Evolutionary conservation across 202 grass and related monocot species (phyloP).

Genomic region (Tripidium arundinaceum): DNA sequence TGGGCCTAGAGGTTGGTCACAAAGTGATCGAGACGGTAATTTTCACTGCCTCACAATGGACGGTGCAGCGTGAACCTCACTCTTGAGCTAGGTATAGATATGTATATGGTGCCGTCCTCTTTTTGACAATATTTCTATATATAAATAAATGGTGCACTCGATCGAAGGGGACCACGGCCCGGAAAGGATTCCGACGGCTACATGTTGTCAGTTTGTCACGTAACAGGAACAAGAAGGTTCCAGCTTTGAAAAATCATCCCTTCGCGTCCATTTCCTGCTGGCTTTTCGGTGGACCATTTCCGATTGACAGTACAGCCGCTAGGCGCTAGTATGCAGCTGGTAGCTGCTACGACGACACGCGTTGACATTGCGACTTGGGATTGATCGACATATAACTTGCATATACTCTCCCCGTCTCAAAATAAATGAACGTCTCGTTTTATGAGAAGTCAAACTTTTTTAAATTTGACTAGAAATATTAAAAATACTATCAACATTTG

Average conservation of each 20-base stretch:
- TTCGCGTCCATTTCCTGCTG: not conserved
- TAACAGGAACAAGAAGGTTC: not conserved
- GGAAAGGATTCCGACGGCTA: not conserved
- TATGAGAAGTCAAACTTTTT: too few relatives aligned
- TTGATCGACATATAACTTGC: too few relatives aligned
- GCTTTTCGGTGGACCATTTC: not conserved
- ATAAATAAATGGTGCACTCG: too few relatives aligned
- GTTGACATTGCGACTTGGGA: constrained; percentile 14
- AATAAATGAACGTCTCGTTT: too few relatives aligned
- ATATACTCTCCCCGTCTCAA: too few relatives aligned
- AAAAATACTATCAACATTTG: too few relatives aligned
- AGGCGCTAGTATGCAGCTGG: not conserved
- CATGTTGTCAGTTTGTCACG: not conserved
- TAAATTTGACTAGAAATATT: too few relatives aligned
- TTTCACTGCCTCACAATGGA: not conserved
- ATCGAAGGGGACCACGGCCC: not conserved
- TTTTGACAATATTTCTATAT: not conserved
- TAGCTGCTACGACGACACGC: not conserved
- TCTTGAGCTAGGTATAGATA: not conserved
- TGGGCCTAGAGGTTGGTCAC: not conserved
- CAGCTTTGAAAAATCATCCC: not conserved
- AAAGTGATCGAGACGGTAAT: not conserved
- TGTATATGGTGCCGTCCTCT: not conserved
- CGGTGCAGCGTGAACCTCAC: not conserved
- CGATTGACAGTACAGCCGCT: not conserved